Base-by-base conservation (phyloP, 1,284 basidiomycete genomes). In the Malassezia sympodialis region DNA sequence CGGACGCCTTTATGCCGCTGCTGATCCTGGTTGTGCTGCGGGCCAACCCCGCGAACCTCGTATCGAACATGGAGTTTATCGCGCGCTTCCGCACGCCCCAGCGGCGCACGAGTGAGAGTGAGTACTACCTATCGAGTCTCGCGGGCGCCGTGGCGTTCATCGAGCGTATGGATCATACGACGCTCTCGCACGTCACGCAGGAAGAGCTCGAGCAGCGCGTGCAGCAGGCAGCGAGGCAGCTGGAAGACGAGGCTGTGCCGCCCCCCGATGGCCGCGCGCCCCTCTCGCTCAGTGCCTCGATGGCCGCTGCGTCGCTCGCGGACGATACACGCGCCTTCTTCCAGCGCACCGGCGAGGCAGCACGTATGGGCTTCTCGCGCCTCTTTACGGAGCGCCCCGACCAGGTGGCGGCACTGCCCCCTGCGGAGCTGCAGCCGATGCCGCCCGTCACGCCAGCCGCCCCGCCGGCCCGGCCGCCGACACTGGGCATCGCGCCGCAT, bases 111-210 rank as follows among this genome's bases (percentile, higher is more conserved):
- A 90, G 91, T 64, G 94, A 99, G 78, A 86, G 88, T 8, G 94
- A 91, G 0, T 98, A 99, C 75, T 98, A 99, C 75, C 79, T 99
- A 1, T 94, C 90, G 0, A 93, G 88, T 77, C 78, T 98, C 59
- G 88, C 89, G 53, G 71, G 71, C 8, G 88, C 90, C 4, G 88
- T 96, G 27, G 86, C 88, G 1, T 96, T 96, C 75, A 90, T 96
- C 61, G 90, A 96, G 77, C 88, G 88, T 0, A 90, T 98, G 87
- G 94, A 96, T 75, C 87, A 91, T 61, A 86, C 88, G 0, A 87
- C 87, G 7, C 78, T 98, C 39, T 93, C 89, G 12, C 85, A 88
- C 67, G 93, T 96, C 60, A 84, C 87, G 0, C 87, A 91, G 74
- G 85, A 86, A 48, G 88, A 96, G 64, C 96, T 98, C 59, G 91